Base-by-base conservation (phyloP, 768 basidiomycete genomes). In the Holtermannia corniformis region DNA sequence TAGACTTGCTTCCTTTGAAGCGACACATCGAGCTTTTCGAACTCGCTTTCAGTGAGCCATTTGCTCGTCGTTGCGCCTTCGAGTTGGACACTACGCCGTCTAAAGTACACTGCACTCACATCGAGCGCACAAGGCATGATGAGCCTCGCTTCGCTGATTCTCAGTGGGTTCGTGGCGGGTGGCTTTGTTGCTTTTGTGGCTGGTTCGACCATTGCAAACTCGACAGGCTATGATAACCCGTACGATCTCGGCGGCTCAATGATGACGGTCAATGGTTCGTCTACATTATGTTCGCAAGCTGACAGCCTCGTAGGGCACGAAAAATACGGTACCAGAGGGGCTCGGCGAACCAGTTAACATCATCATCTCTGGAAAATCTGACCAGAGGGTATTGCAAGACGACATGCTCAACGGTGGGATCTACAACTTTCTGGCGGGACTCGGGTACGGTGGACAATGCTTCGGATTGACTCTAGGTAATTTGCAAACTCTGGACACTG, bases 301-400 rank as follows among this genome's bases (percentile, higher is more conserved):
- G n/a, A n/a, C n/a, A n/a, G n/a, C n/a, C n/a, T n/a, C n/a, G 16
- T 27, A 61, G 56, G 44, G 42, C 27, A 51, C 49, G 10, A n/a
- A 27, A 20, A 10, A 51, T 14, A 60, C 55, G 3, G 20, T 20
- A 4, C 58, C 55, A 14, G 27, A 28, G 14, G 53, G 53, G 11
- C 42, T 54, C 7, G 49, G 47, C 0, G 60, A 61, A 49, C 60
- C 60, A n/a, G 19, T 61, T 25, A 61, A 61, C 23, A 27, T 58
- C 22, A 61, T 61, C 45, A 58, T 61, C 16, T 52, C 54, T 5
- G 52, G 49, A 26, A 22, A 46, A 16, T 55, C 53, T 21, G 50
- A 54, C 43, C 53, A 52, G 16, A 37, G 51, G 23, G 60, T 61
- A 2, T 19, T 61, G 24, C 44, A 23, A 19, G 49, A 54, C 11